Evolutionary conservation across 1,284 basidiomycete species (phyloP).

Genomic region (Cutaneotrichosporon cutaneum): DNA sequence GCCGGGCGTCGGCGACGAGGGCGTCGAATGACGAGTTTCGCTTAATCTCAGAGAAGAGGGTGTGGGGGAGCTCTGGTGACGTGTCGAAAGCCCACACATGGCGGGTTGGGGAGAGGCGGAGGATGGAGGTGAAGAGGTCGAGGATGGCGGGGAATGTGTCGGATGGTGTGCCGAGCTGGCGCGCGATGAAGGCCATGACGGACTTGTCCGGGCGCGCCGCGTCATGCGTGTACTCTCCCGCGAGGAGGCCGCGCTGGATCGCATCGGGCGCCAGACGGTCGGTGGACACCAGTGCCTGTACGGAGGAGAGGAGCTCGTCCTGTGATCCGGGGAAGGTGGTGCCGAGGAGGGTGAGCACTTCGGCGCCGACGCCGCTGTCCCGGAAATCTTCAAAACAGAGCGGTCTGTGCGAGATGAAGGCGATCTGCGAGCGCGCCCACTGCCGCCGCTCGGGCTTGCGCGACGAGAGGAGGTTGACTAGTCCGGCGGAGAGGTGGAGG

Average conservation of each 20-base stretch:
- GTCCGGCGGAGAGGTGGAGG: constrained; percentile 31
- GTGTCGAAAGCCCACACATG: constrained; percentile 66
- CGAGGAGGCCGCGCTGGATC: constrained; percentile 37
- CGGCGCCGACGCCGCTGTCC: constrained; percentile 31
- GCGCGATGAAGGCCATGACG: constrained; percentile 41
- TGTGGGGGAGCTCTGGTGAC: constrained; percentile 58
- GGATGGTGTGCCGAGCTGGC: constrained; percentile 59
- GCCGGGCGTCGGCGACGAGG: constrained; percentile 52
- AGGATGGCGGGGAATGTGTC: constrained; percentile 65
- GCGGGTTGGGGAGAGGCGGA: constrained; percentile 61
- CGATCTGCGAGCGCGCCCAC: constrained; percentile 38
- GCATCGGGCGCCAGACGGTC: constrained; percentile 31
- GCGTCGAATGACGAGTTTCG: constrained; percentile 66
- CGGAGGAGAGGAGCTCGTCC: constrained; percentile 25
- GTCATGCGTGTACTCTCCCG: constrained; percentile 23
- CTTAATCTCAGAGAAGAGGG: constrained; percentile 76
- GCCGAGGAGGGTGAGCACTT: constrained; percentile 32
- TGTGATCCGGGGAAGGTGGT: constrained; percentile 12
- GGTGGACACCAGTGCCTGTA: constrained; percentile 27
- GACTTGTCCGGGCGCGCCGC: constrained; percentile 24
- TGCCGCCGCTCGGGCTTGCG: constrained; percentile 15
- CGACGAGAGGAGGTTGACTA: constrained; percentile 33
- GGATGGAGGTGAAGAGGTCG: constrained; percentile 52
- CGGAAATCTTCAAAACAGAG: constrained; percentile 38
- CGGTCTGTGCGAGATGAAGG: constrained; percentile 19